A percentile compares a stretch with the other conserved stretches of the same genome.
phyloP scores from a whole-genome alignment of 306 rosid species.

The Vigna reflexopilosa region DNA sequence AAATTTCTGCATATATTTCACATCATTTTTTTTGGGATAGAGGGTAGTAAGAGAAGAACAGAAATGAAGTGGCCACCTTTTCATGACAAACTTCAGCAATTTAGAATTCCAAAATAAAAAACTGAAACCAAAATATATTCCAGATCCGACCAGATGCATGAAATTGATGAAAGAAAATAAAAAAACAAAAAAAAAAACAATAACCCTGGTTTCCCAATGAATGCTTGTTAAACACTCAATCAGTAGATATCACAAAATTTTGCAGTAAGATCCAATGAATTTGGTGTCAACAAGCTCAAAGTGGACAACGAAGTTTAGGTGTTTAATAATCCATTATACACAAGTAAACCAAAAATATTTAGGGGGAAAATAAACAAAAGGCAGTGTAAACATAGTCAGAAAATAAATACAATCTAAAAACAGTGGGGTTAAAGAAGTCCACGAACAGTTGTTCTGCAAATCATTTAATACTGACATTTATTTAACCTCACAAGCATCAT shows the following conservation, averaged over 20 bases:
- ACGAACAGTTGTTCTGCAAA: constrained; percentile 27
- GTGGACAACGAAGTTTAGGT: background rate
- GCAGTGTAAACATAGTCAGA: background rate
- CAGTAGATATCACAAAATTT: constrained; percentile 31
- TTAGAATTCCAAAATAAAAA: background rate
- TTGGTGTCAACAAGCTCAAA: constrained; percentile 11
- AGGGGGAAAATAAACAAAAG: background rate
- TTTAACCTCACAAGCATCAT: constrained; percentile 30
- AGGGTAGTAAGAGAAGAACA: background rate
- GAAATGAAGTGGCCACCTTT: background rate
- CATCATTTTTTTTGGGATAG: background rate
- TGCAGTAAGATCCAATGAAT: constrained; percentile 3
- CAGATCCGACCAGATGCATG: constrained; percentile 13
- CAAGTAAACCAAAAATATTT: background rate
- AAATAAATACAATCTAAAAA: constrained; percentile 12
- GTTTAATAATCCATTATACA: background rate
- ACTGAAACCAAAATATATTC: background rate
- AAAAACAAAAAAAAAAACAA: constrained; percentile 20
- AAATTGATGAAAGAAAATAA: background rate
- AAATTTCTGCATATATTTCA: constrained; percentile 19
- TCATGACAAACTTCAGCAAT: constrained; percentile 15
- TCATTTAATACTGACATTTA: constrained; percentile 12
- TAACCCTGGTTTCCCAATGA: constrained; percentile 12
- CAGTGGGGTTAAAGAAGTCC: background rate
- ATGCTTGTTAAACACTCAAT: constrained; percentile 22